Conservation (phyloP, 768 basidiomycete species). For the Hericium erinaceus region DNA sequence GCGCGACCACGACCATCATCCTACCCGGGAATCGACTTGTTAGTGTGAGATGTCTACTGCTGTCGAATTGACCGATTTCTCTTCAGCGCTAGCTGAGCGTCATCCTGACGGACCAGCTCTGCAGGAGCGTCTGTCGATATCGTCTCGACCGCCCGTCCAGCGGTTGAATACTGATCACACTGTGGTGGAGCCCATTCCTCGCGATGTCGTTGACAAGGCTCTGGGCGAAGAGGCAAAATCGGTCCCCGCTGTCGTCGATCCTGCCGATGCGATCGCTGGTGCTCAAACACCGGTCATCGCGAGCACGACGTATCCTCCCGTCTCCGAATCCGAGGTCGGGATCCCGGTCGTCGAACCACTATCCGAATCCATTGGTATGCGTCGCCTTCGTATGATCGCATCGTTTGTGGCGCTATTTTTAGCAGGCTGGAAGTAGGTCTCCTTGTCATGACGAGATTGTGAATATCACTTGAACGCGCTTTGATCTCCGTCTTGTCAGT, state of each 20-base stretch:
- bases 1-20: too few species aligned
- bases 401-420: slow-evolving; percentile 18
- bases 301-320: background rate
- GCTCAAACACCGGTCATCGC: too few species aligned
- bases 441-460: background rate
- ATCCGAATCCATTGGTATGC: slow-evolving; percentile 6
- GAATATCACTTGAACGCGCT: background rate
- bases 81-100: background rate
- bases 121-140: background rate
- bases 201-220: too few species aligned
- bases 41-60: background rate
- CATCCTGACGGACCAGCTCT: background rate
- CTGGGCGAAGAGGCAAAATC: too few species aligned
- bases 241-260: too few species aligned
- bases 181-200: background rate
- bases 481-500: slow-evolving; percentile 2
- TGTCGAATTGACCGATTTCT: background rate
- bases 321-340: background rate
- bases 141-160: background rate
- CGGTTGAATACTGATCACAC: background rate
- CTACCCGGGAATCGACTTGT: too few species aligned
- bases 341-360: background rate
- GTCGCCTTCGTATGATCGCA: slow-evolving; percentile 15
- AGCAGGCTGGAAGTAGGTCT: slow-evolving; percentile 21
- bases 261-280: too few species aligned